Base-by-base conservation (phyloP, 2,329 filamentous ascomycete genomes). In the Torrubiella hemipterigena region DNA sequence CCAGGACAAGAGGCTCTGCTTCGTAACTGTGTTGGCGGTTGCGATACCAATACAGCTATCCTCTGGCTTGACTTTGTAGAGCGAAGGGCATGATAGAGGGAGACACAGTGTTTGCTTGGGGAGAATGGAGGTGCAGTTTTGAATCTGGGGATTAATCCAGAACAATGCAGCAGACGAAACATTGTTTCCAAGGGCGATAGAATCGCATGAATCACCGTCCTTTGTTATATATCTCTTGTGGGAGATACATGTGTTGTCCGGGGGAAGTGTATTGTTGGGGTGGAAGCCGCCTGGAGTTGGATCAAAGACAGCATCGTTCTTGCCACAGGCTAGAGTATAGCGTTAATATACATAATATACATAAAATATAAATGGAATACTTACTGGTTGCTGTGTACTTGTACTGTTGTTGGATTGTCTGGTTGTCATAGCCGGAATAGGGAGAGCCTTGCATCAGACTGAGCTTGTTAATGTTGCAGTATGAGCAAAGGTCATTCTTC, bases 151-250 rank as follows among this genome's bases (percentile, higher is more conserved):
- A 27, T 47, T 46, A 7, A 36, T 31, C 26, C 39, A 43, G n/a
- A 41, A 34, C 10, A 41, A 19, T 15, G 29, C 30, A 12, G 40
- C 35, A 5, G 33, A 29, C 23, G 45, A 38, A n/a, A 42, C 35
- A 2, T 17, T 28, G 19, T 37, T 31, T 3, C 24, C 28, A 7
- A 37, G 26, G 3, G 43, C 36, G 10, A 47, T 35, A 3, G 25
- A 34, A 30, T 45, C 38, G 27, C 42, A 46, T 2, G 39, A 42
- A 12, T 47, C 41, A 8, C 38, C 41, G 4, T 32, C 28, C 8
- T 23, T 24, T 6, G 34, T 36, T 1, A 25, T 35, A 27, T 42
- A 30, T 7, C 29, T 28, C 8, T 29, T 33, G 11, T 22, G 30
- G 3, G 30, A 26, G 6, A 19, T 16, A 30, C 34, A 31, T n/a